Evolutionary conservation across 306 rosid species (phyloP), one percentile per base, ranked within the genome.

Genomic region (Vigna angularis): DNA sequence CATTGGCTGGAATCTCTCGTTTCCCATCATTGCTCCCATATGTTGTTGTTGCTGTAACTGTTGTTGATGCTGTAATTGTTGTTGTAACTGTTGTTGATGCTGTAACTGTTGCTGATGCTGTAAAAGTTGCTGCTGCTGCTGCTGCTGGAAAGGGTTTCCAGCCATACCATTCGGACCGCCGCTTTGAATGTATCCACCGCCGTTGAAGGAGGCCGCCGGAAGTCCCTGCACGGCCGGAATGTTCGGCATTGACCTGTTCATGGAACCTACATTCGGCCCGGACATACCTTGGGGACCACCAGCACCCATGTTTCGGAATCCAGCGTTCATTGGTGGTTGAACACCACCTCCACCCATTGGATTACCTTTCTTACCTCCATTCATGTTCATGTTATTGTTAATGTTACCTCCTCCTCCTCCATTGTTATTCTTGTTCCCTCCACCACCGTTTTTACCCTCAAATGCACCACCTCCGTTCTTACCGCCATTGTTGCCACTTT

Each of bases 1-100:
- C 98, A 94, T 90, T 2, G 96, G 90, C 22, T 90, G 97, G 74
- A 90, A 89, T 77, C 96, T 88, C 5, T 93, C 95, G 48, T 90
- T 87, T 7, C 86, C 94, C 70, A 94, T 92, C 90, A 90, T 79
- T 0, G 91, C 93, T 0, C 88, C 89, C 87, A 91, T 44, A 71
- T 83, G 83, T 50, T 94, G 97, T 50, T 89, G 93, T 2, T 88
- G 90, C 4, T 88, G 40, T 36, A 32, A 32, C 38, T 32, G 38
- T 32, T 32, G 74, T 5, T 18, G 88, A 5, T 85, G 81, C 1
- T 65, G 85, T 10, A 52, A 7, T 9, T 42, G 47, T 1, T 42
- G 47, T 1, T 42, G 47, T 24, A 52, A 2, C 61, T 90, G 98
- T 28, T 85, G 91, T 0, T 85, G 86, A 0, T 65, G 74, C 0